phyloP scores from a whole-genome alignment of 2,329 filamentous ascomycete genomes.

The Venturia asperata region DNA sequence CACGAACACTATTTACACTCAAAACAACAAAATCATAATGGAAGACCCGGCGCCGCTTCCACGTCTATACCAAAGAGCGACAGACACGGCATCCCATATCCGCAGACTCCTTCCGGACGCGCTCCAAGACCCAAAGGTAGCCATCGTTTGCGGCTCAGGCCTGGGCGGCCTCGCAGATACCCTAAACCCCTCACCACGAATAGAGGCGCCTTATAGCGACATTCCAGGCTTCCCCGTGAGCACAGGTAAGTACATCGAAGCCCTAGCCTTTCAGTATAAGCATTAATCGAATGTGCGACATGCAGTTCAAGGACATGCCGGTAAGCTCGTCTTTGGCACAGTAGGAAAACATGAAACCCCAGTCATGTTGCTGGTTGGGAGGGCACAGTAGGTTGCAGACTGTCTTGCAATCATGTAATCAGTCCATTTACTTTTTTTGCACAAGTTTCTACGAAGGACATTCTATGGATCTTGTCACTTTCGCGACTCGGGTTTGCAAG shows the following conservation, averaged over 20 bases:
- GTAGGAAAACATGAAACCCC: constrained; percentile 48
- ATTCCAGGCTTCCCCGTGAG: constrained; percentile 56
- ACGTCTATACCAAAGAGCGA: constrained; percentile 37
- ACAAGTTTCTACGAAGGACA: constrained; percentile 61
- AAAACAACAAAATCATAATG: background rate
- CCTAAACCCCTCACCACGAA: constrained; percentile 43
- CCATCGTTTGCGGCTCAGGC: constrained; percentile 59
- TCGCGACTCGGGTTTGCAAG: constrained; percentile 58
- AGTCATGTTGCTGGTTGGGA: constrained; percentile 56
- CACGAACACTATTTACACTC: background rate
- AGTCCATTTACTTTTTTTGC: constrained; percentile 18
- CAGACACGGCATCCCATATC: constrained; percentile 46
- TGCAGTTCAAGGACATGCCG: constrained; percentile 52
- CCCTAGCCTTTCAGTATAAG: background rate
- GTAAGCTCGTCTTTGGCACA: constrained; percentile 57
- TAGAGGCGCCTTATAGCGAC: constrained; percentile 50
- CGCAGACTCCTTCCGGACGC: constrained; percentile 42
- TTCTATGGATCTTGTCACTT: constrained; percentile 54
- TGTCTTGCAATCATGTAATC: background rate
- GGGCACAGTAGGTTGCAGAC: constrained; percentile 51
- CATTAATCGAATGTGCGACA: background rate
- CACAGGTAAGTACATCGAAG: constrained; percentile 43
- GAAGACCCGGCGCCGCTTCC: constrained; percentile 19
- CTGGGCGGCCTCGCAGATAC: constrained; percentile 54
- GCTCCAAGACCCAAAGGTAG: constrained; percentile 50